These are phyloP conservation scores for Chlamydomonas asymmetrica DNA, from an alignment of 139 green algal species.

Conservation along the genomic window DNA sequence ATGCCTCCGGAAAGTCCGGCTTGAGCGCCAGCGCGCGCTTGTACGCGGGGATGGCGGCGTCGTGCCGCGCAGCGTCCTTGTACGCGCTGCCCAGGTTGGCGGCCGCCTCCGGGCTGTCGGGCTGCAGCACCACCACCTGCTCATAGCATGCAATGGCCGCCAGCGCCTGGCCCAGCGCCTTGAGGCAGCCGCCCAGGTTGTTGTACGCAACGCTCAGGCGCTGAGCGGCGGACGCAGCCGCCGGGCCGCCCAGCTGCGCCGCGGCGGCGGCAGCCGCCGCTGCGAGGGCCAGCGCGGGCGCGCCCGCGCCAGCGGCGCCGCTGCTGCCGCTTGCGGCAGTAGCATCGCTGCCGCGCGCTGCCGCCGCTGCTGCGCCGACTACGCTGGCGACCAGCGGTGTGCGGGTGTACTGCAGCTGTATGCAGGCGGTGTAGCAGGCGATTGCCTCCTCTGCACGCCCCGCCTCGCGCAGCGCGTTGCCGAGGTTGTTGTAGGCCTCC, in stretches of 20 bases:
- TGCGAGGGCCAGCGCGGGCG: too few species aligned
- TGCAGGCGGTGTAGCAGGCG: conserved; percentile 76
- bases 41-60: conserved; percentile 77
- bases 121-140: conserved; percentile 72
- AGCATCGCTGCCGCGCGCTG: background rate
- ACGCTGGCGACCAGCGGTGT: too few species aligned
- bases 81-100: conserved; percentile 80
- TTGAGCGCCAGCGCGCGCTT: conserved; percentile 65
- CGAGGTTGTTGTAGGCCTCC: conserved; percentile 87
- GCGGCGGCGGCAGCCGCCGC: too few species aligned
- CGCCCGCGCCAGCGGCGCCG: conserved; percentile 7
- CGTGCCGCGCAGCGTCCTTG: conserved; percentile 75
- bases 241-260: too few species aligned
- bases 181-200: conserved; percentile 76
- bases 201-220: conserved; percentile 79
- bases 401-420: conserved; percentile 70
- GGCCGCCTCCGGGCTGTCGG: conserved; percentile 64
- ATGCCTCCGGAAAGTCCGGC: conserved; percentile 79
- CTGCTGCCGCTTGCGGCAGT: background rate
- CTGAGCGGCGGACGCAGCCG: conserved; percentile 40
- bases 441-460: conserved; percentile 69
- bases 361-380: background rate
- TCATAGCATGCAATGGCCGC: conserved; percentile 86
- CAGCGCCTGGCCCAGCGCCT: conserved; percentile 54
- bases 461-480: conserved; percentile 74